A percentile compares a stretch with the other conserved stretches of the same genome.
Conservation (phyloP, 225 moss, liverwort and hornwort species). For the Physcomitrellopsis africana region DNA sequence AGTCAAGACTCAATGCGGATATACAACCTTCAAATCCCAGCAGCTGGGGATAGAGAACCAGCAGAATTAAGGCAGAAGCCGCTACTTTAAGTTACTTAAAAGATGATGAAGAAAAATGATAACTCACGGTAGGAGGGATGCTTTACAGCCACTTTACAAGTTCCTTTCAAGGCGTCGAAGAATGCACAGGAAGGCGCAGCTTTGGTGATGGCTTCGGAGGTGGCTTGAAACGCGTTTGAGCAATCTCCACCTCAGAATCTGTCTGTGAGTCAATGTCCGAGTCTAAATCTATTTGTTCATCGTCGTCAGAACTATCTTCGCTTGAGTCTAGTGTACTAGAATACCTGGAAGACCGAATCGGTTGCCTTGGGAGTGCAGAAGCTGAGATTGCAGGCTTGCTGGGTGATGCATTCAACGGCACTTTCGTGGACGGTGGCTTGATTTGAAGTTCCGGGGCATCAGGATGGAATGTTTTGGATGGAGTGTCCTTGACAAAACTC, state of each 20-base stretch:
- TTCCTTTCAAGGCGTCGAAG: neutral
- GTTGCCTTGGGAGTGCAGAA: neutral
- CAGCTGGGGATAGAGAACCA: no score
- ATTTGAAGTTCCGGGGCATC: constrained; percentile 41
- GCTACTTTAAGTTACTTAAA: neutral
- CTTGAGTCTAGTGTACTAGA: constrained; percentile 8
- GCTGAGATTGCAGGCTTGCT: constrained; percentile 2
- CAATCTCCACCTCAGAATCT: constrained; percentile 34
- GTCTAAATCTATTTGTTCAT: constrained; percentile 23
- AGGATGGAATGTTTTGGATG: constrained; percentile 27
- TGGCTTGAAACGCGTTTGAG: constrained; percentile 10
- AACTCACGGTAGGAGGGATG: no score
- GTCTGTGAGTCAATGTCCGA: no score
- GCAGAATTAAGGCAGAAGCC: neutral
- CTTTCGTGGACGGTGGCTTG: constrained; percentile 29
- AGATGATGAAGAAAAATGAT: neutral
- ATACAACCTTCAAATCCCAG: no score
- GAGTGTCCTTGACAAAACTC: constrained; percentile 19
- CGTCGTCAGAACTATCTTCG: constrained; percentile 26
- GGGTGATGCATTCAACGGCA: constrained; percentile 7
- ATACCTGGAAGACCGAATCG: neutral
- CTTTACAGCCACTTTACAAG: constrained; percentile 8
- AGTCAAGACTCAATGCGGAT: no score
- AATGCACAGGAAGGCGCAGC: constrained; percentile 13
- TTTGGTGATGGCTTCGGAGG: constrained; percentile 20